Conservation (phyloP, 78 protist species). For the Dictyostelium firmibasis region DNA sequence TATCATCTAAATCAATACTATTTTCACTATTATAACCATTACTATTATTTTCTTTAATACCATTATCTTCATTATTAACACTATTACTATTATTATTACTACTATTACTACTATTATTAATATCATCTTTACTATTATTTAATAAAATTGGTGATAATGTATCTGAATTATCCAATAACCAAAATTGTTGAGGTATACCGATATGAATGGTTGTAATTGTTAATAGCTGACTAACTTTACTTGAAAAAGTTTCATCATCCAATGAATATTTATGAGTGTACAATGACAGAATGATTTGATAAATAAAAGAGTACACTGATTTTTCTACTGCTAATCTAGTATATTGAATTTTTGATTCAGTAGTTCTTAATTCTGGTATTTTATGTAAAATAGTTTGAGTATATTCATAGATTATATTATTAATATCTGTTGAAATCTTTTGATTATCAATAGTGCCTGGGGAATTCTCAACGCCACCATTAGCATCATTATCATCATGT, state of each 20-base stretch:
- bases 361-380: conserved; percentile 1
- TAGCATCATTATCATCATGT: background rate
- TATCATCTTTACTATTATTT: background rate
- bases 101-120: background rate
- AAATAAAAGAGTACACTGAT: background rate
- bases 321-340: conserved; percentile 35
- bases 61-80: background rate
- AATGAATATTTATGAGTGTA: conserved; percentile 1
- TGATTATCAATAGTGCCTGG: background rate
- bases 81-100: background rate
- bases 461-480: background rate
- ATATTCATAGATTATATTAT: conserved; percentile 27
- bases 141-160: background rate
- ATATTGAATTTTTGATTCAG: background rate
- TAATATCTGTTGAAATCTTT: background rate
- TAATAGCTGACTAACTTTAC: conserved; percentile 20
- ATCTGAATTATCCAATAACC: conserved; percentile 29
- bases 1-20: background rate
- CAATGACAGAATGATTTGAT: background rate
- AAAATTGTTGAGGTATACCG: conserved; percentile 41
- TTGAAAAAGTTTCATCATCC: conserved; percentile 20
- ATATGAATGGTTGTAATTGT: conserved; percentile 48
- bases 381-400: background rate
- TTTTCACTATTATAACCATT: background rate
- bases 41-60: background rate